Base-by-base conservation (phyloP, 2,329 filamentous ascomycete genomes). In the Rhinocladiella mackenziei region DNA sequence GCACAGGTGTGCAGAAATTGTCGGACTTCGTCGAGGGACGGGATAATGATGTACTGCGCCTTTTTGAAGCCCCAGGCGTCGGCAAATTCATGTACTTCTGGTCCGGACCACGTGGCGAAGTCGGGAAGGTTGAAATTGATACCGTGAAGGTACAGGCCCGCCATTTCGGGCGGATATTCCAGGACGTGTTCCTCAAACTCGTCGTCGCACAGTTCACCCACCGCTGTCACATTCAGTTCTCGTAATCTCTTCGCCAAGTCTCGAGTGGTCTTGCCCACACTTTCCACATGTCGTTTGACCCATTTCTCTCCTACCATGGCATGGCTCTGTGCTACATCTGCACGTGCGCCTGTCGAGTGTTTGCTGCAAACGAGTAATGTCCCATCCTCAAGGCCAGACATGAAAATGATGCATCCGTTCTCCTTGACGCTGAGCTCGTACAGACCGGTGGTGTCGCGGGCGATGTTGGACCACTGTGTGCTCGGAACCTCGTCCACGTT, bases 351-450 rank as follows among this genome's bases (percentile, higher is more conserved):
- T 0, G 89, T 97, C 0, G 92, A 97, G 65, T 98, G 92, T 63
- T 98, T 98, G 74, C 91, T 97, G 77, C 91, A 97, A n/a, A 98
- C 89, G 5, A 98, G 73, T 7, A 98, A 72, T 1, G 86, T 88
- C 25, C 80, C 89, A 58, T 96, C 89, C 59, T 94, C 86, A 15
- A 98, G 73, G 10, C 89, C 92, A 11, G 89, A 84, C 32, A 98
- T 81, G 70, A 98, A 98, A 56, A 98, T 96, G 65, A 98, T 98
- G 66, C 92, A 98, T n/a, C 92, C 92, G 60, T 98, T 98, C 67
- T 98, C 92, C 69, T 98, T 98, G 39, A 97, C 80, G 45, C 89
- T 97, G 43, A 98, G 71, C 67, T 98, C 92, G 58, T 97, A 98
- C 0, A 92, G 92, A 0, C 88, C 89, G 53, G 79, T 71, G 1